Percentiles rank a stretch among this genome's conserved stretches.
Conservation (phyloP, 2,329 filamentous ascomycete genomes). For the Metarhizium guizhouense region DNA sequence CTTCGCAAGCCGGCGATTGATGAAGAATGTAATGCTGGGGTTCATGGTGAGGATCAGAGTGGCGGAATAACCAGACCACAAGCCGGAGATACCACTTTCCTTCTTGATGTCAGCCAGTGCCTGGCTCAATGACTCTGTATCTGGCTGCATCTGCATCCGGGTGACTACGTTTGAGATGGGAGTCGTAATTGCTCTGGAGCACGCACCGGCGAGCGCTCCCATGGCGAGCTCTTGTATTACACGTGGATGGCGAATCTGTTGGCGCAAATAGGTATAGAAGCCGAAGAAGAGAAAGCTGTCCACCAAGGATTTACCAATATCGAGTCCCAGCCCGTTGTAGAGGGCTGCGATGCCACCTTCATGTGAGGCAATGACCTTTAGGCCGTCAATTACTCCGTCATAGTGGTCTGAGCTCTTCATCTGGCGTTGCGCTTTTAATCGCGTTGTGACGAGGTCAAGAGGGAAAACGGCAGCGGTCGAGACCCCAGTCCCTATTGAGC, state of each 20-base stretch:
- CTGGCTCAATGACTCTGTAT: constrained; percentile 35
- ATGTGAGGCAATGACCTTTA: constrained; percentile 57
- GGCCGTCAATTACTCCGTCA: constrained; percentile 57
- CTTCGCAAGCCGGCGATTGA: constrained; percentile 64
- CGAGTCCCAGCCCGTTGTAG: constrained; percentile 55
- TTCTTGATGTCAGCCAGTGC: constrained; percentile 55
- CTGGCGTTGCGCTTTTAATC: constrained; percentile 69
- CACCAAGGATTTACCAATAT: constrained; percentile 57
- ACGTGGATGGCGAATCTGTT: constrained; percentile 38
- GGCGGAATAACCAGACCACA: constrained; percentile 86
- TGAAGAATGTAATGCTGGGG: constrained; percentile 75
- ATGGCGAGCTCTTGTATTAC: constrained; percentile 65
- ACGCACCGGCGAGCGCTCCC: constrained; percentile 64
- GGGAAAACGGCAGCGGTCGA: constrained; percentile 76
- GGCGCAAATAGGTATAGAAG: constrained; percentile 54
- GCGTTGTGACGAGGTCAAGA: constrained; percentile 70
- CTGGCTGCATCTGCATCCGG: constrained; percentile 62
- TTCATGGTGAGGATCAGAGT: constrained; percentile 74
- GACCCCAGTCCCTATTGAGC: constrained; percentile 67
- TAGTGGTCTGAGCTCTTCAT: constrained; percentile 45
- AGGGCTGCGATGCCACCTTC: constrained; percentile 65
- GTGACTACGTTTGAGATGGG: constrained; percentile 78
- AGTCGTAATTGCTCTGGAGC: constrained; percentile 67
- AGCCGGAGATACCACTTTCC: constrained; percentile 64
- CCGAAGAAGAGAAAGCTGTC: constrained; percentile 85